Evolutionary conservation across 805 yeast genomes (phyloP), one percentile per base, ranked within the genome.

Genomic region (Priceomyces castillae): DNA sequence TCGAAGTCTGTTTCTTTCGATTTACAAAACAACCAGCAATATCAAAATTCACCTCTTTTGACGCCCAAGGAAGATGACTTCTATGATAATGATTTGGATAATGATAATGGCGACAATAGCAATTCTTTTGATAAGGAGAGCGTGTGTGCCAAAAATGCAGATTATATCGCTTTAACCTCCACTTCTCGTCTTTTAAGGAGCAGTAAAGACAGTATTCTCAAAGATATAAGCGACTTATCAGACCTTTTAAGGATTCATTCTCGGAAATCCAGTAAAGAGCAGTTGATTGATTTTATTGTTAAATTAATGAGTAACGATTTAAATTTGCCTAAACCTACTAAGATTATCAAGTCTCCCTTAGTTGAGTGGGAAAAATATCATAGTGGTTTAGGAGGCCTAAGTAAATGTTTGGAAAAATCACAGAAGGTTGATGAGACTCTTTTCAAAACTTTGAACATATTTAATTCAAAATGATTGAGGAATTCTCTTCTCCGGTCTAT

Each of bases 1-100:
- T 43, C 51, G 35, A 62, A 62, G 48, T 51, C 58, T 6, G 68
- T 63, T 12, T 48, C 56, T 46, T 63, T 63, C 37, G 66, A 60
- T 33, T 49, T 58, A 19, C 46, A 58, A 9, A 43, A 48, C 30
- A 56, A 61, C 41, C 55, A 57, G 43, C 52, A 49, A 26, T 65
- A 62, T 43, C 61, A 63, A 30, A 50, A 51, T 43, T 59, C 67
- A 35, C 73, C 73, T 5, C 58, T 70, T 26, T 56, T 69, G 40
- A 70, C 75, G 2, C 75, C 75, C 4, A 69, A 67, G 45, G 71
- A 70, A 19, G 75, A 69, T 30, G 68, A 66, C 38, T 65, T 67
- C 41, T 67, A 62, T 22, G 59, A 60, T 44, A 56, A 58, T 22
- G 56, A 55, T 16, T 39, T 30, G 35, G 37, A 23, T 12, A 17